Percentiles rank a stretch among this genome's conserved stretches.
These are phyloP conservation scores for Helotiales sp. DNA, from an alignment of 2,329 filamentous ascomycete genomes.

Conservation along the genomic window DNA sequence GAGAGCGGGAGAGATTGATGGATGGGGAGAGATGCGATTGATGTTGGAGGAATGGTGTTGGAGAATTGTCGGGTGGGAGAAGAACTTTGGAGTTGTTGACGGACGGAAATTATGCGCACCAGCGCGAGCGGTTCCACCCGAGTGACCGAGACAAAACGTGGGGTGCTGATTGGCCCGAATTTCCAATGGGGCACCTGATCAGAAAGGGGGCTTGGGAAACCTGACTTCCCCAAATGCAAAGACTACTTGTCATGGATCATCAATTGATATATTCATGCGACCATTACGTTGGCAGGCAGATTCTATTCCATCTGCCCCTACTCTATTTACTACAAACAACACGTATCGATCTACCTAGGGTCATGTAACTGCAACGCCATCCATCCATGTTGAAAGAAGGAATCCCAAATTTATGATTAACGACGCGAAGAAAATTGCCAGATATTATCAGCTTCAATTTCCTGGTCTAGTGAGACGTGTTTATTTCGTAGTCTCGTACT, in stretches of 20 bases:
- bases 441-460: background rate
- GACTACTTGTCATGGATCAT: constrained; percentile 1
- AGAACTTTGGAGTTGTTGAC: constrained; percentile 21
- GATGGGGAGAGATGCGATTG: constrained; percentile 41
- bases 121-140: constrained; percentile 10
- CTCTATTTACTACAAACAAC: constrained; percentile 14
- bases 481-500: constrained; percentile 60
- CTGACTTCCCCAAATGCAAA: constrained; percentile 8
- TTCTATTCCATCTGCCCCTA: background rate
- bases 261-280: constrained; percentile 1
- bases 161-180: constrained; percentile 25
- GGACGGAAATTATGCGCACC: constrained; percentile 25
- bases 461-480: background rate
- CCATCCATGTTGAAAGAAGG: background rate
- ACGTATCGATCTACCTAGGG: constrained; percentile 3
- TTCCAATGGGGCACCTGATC: constrained; percentile 16
- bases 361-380: constrained; percentile 13
- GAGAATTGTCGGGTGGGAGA: constrained; percentile 13
- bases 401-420: constrained; percentile 1
- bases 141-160: constrained; percentile 18
- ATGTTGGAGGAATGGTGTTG: constrained; percentile 4
- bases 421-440: background rate
- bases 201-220: constrained; percentile 10
- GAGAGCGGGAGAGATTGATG: constrained; percentile 46
- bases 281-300: background rate